phyloP scores from a whole-genome alignment of 2,329 filamentous ascomycete species.

The Escovopsis sp. region DNA sequence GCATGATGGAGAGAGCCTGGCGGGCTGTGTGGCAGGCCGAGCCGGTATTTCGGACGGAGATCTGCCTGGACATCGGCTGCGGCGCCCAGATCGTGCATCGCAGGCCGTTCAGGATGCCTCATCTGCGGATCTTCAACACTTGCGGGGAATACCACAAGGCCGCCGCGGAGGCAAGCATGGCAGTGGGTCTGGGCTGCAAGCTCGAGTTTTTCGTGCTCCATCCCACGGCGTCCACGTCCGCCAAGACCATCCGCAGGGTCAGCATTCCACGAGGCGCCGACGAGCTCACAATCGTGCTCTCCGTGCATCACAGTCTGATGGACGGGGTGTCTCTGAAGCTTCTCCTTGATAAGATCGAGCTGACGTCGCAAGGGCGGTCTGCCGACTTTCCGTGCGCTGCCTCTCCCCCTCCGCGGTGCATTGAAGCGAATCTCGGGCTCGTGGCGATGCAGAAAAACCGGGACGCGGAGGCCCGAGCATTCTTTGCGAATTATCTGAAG shows the following conservation, averaged over 20 bases:
- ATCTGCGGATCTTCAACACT: not conserved
- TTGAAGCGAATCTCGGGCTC: not conserved
- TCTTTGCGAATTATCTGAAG: conserved; percentile 1
- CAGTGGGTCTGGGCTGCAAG: conserved; percentile 1
- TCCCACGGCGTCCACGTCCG: not conserved
- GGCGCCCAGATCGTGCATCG: conserved; percentile 2
- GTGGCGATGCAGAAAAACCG: not conserved
- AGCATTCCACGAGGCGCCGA: not conserved
- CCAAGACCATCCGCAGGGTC: not conserved
- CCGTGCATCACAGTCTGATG: conserved; percentile 3
- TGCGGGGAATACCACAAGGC: not conserved
- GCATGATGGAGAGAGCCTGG: conserved; percentile 4
- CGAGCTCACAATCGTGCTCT: conserved; percentile 1
- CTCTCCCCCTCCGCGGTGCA: not conserved
- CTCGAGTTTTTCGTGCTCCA: not conserved
- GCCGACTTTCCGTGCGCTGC: too few species aligned
- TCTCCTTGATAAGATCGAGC: conserved; percentile 1
- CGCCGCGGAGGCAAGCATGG: not conserved
- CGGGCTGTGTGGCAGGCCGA: conserved; percentile 3
- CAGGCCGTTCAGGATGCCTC: not conserved
- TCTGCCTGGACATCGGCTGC: conserved; percentile 1
- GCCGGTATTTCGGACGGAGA: conserved; percentile 2
- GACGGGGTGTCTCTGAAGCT: conserved; percentile 3
- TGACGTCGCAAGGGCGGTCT: not conserved
- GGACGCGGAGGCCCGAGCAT: not conserved